Percentiles rank a stretch among this genome's conserved stretches.
Evolutionary conservation across 768 basidiomycete genomes (phyloP).

Genomic region (Russula brevipes): DNA sequence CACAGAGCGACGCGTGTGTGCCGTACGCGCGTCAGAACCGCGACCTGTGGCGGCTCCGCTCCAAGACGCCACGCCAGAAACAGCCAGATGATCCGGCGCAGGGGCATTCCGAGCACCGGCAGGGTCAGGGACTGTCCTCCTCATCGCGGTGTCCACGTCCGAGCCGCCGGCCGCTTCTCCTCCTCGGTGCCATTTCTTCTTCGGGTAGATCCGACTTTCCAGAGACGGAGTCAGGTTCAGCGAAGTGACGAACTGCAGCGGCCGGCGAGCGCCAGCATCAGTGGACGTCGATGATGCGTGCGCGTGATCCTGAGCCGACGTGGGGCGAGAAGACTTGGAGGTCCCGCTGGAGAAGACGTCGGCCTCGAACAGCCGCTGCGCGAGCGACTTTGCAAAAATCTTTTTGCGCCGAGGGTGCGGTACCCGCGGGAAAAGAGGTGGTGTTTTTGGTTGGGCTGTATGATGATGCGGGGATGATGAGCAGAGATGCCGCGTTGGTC

Average conservation of each 20-base stretch:
- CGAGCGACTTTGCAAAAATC: conserved; percentile 17
- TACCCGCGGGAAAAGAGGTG: not conserved
- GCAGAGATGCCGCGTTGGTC: not conserved
- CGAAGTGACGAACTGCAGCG: conserved; percentile 19
- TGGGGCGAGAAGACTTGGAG: not conserved
- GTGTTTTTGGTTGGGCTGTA: not conserved
- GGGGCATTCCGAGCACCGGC: not conserved
- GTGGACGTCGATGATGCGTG: conserved; percentile 1
- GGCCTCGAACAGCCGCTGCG: conserved; percentile 24
- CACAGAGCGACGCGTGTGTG: not conserved
- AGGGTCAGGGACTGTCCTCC: no score
- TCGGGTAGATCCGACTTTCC: conserved; percentile 2
- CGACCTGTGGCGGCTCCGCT: not conserved
- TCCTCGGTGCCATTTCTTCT: not conserved
- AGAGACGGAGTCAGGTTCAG: conserved; percentile 5
- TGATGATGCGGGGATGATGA: not conserved
- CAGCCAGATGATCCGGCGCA: not conserved
- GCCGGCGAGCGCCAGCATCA: conserved; percentile 1
- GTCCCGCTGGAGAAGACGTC: conserved; percentile 22
- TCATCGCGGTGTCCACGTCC: no score
- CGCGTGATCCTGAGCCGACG: conserved; percentile 2
- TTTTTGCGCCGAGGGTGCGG: conserved; percentile 12
- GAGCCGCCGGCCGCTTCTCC: not conserved
- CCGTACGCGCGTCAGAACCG: not conserved
- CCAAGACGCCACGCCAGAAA: not conserved